These are phyloP conservation scores for Candida dajiaensis DNA, from an alignment of 805 yeast species.

Conservation along the genomic window DNA sequence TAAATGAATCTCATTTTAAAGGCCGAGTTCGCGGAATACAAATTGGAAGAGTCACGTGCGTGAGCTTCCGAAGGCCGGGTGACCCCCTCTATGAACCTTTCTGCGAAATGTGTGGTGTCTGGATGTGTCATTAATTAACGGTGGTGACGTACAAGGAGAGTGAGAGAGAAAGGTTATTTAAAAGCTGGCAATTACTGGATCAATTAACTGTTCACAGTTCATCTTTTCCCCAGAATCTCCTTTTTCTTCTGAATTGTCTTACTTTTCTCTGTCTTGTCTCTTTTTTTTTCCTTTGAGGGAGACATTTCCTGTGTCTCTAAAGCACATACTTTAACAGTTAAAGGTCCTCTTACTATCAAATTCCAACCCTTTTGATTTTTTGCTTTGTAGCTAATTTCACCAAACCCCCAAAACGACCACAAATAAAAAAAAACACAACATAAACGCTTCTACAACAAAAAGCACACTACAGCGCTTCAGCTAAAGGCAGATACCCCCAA, in stretches of 20 bases:
- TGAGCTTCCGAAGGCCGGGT: neutral
- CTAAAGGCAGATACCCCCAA: neutral
- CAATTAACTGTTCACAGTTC: neutral
- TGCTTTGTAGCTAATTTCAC: neutral
- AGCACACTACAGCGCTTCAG: neutral
- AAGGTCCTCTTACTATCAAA: neutral
- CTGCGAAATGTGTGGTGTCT: neutral
- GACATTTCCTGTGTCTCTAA: neutral
- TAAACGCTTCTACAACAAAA: neutral
- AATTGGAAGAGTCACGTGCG: too few species aligned
- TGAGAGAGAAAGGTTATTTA: too few species aligned
- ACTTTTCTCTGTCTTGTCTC: too few species aligned
- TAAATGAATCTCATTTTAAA: neutral
- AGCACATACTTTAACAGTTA: neutral
- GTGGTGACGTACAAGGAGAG: too few species aligned
- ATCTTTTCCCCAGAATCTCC: too few species aligned
- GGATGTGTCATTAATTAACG: neutral
- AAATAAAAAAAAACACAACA: conserved; percentile 3
- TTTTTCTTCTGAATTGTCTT: too few species aligned
- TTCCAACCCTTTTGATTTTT: neutral
- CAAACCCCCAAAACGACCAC: neutral
- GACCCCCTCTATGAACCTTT: too few species aligned
- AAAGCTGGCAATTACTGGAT: neutral
- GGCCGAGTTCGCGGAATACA: neutral
- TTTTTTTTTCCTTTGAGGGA: too few species aligned